phyloP scores from a whole-genome alignment of 192 early-diverging fungal genomes.

The Coemansia sp. region DNA sequence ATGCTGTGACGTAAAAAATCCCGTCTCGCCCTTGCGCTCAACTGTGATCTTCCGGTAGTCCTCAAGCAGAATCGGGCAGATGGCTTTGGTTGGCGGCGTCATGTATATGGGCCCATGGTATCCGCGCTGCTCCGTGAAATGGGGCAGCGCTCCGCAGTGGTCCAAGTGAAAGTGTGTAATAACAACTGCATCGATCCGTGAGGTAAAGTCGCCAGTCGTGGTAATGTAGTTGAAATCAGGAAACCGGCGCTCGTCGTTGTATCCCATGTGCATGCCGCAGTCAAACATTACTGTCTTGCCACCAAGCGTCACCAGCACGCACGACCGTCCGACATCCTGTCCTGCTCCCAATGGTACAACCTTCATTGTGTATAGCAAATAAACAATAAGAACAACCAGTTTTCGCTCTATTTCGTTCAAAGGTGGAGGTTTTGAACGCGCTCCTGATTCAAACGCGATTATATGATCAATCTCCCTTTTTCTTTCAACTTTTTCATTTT shows the following conservation, averaged over 20 bases:
- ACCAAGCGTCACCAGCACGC: slow-evolving; percentile 75
- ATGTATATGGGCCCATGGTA: slow-evolving; percentile 97
- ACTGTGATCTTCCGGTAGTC: slow-evolving; percentile 93
- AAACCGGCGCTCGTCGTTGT: slow-evolving; percentile 86
- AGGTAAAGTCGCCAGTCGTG: slow-evolving; percentile 75
- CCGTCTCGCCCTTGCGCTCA: slow-evolving; percentile 83
- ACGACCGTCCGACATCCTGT: slow-evolving; percentile 86
- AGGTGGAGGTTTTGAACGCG: no score
- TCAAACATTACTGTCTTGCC: slow-evolving; percentile 89
- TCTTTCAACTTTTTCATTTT: not conserved
- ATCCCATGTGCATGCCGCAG: slow-evolving; percentile 96
- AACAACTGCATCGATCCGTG: slow-evolving; percentile 85
- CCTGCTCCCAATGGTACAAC: slow-evolving; percentile 70
- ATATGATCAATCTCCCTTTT: no score
- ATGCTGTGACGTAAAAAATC: slow-evolving; percentile 85
- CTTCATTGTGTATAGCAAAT: slow-evolving; percentile 35
- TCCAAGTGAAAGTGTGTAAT: slow-evolving; percentile 98
- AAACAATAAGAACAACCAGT: no score
- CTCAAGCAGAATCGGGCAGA: slow-evolving; percentile 88
- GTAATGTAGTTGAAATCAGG: slow-evolving; percentile 95
- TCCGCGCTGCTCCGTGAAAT: slow-evolving; percentile 93
- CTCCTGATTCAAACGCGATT: no score
- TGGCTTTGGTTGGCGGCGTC: slow-evolving; percentile 96
- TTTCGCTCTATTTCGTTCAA: no score
- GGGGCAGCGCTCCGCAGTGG: slow-evolving; percentile 95